Conservation (phyloP, 2,329 filamentous ascomycete genomes). For the Camptophora hylomeconis region DNA sequence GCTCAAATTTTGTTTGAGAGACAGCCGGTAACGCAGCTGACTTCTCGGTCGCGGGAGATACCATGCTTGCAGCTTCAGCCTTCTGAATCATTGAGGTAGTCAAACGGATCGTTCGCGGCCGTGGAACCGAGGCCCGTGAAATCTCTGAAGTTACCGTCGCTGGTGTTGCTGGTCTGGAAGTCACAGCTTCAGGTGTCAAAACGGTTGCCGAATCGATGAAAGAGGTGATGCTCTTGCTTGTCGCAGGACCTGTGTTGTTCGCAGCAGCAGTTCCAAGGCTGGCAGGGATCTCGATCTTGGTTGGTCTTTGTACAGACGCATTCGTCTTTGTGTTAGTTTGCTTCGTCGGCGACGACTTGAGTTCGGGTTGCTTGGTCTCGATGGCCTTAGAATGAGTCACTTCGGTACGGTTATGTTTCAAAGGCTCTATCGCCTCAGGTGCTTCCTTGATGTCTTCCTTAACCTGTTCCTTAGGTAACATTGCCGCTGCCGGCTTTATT, state of each 20-base stretch:
- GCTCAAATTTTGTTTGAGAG: slow-evolving; percentile 10
- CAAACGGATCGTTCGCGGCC: slow-evolving; percentile 14
- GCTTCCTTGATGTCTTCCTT: too few relatives aligned
- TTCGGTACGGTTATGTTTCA: too few relatives aligned
- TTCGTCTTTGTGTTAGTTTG: slow-evolving; percentile 9
- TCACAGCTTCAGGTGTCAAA: slow-evolving; percentile 10
- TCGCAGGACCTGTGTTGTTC: background rate
- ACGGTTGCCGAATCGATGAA: slow-evolving; percentile 7
- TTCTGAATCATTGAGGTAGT: slow-evolving; percentile 12
- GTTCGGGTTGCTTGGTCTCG: slow-evolving; percentile 24
- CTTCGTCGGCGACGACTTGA: too few relatives aligned
- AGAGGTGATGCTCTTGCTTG: slow-evolving; percentile 8
- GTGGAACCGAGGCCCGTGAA: slow-evolving; percentile 7
- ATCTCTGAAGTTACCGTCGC: slow-evolving; percentile 7
- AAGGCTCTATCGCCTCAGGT: too few relatives aligned
- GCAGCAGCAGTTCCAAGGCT: background rate
- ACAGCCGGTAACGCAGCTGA: slow-evolving; percentile 5
- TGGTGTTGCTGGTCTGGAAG: slow-evolving; percentile 9
- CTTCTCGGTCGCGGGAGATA: slow-evolving; percentile 14
- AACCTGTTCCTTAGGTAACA: too few relatives aligned
- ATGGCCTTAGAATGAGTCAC: slow-evolving; percentile 1
- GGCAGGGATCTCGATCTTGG: slow-evolving; percentile 8
- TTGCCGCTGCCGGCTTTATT: too few relatives aligned
- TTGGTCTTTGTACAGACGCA: slow-evolving; percentile 4
- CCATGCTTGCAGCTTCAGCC: slow-evolving; percentile 9